phyloP scores from a whole-genome alignment of 2,329 filamentous ascomycete genomes.

The Emericellopsis atlantica region DNA sequence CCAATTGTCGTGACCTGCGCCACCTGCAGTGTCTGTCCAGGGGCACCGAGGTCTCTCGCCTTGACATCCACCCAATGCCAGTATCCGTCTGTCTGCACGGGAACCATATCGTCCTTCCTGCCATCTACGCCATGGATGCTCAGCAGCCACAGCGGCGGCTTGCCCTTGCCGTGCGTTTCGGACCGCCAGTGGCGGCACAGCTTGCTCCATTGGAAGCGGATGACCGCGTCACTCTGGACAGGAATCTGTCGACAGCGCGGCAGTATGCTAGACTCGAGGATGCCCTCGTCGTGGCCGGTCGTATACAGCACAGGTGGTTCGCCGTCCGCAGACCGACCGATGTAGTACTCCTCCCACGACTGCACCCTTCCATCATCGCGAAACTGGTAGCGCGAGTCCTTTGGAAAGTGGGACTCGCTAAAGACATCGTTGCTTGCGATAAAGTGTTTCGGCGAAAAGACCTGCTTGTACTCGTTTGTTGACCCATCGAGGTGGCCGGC shows the following conservation, averaged over 20 bases:
- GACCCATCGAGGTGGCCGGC: slow-evolving; percentile 52
- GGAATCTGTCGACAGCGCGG: slow-evolving; percentile 41
- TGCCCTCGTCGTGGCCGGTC: slow-evolving; percentile 33
- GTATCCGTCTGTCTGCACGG: slow-evolving; percentile 65
- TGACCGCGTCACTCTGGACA: slow-evolving; percentile 38
- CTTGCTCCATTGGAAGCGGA: slow-evolving; percentile 72
- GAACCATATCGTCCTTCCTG: slow-evolving; percentile 51
- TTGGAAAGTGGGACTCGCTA: slow-evolving; percentile 67
- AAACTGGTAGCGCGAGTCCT: slow-evolving; percentile 56
- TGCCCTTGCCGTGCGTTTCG: slow-evolving; percentile 52
- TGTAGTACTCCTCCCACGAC: slow-evolving; percentile 73
- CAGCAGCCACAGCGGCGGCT: slow-evolving; percentile 58
- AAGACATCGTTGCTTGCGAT: slow-evolving; percentile 63
- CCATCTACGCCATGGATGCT: slow-evolving; percentile 55
- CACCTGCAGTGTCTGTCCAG: slow-evolving; percentile 56
- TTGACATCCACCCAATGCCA: slow-evolving; percentile 74
- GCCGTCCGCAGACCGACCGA: slow-evolving; percentile 38
- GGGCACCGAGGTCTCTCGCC: slow-evolving; percentile 49
- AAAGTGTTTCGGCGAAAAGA: slow-evolving; percentile 54
- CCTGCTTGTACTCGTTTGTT: slow-evolving; percentile 47
- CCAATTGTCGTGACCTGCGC: slow-evolving; percentile 43
- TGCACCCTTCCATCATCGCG: slow-evolving; percentile 55
- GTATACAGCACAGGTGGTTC: slow-evolving; percentile 34
- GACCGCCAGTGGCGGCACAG: slow-evolving; percentile 74
- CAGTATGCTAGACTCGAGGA: slow-evolving; percentile 45